Base-by-base conservation (phyloP, 2,329 filamentous ascomycete genomes). In the Penicillium sp. region DNA sequence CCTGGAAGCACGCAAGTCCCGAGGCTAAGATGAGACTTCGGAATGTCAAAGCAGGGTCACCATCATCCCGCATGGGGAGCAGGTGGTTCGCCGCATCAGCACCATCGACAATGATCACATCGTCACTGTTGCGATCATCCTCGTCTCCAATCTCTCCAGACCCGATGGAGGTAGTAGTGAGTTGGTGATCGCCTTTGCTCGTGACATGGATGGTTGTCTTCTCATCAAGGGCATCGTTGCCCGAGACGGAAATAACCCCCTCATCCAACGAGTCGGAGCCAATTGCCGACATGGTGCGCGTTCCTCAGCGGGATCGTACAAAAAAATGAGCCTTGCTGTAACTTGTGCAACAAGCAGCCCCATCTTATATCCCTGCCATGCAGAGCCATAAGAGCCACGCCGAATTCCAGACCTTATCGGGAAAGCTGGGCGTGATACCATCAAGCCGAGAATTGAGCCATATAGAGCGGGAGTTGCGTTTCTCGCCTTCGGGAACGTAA, bases 1-100 rank as follows among this genome's bases (percentile, higher is more conserved):
- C 79, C 60, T 84, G 81, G 62, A 85, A 85, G 11, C 75, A 78
- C 0, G 82, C 75, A 4, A 85, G 74, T 2, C 67, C 60, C 0
- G 80, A 80, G 2, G 81, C 80, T 47, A 86, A 59, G 37, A 85
- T 63, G 5, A 86, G 57, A 50, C 80, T 78, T 39, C 83, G 80
- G 56, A 85, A 82, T 0, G 82, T 85, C 60, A 86, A 63, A 3
- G 81, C 72, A 1, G 69, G 68, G 27, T 85, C 80, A n/a, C 69
- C 66, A 54, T 86, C 83, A 61, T 86, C 83, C 4, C 83, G 76
- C 52, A 84, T 57, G 0, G 83, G 74, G 3, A 85, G 67, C 22
- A 85, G 65, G 52, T 84, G 74, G 0, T 59, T 54, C 4, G 82
- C 75, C 0, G 81, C 83, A 65, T 85, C 83, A 8, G 76, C 69